These are phyloP conservation scores for Novymonas esmeraldas DNA, from an alignment of 208 protist genomes.

Conservation along the genomic window DNA sequence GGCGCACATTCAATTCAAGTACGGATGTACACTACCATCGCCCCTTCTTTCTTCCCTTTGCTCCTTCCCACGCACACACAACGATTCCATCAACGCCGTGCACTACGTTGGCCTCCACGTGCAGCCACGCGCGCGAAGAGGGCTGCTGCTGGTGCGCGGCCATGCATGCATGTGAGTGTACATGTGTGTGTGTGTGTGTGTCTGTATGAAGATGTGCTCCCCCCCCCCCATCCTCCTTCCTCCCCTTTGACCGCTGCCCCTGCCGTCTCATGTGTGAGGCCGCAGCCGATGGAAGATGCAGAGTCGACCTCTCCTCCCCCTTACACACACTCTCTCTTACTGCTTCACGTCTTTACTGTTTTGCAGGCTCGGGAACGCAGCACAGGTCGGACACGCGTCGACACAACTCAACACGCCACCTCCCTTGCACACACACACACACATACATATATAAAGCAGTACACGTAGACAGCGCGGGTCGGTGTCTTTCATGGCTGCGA, in stretches of 20 bases:
- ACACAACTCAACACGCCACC: too few species aligned
- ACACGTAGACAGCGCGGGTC: neutral
- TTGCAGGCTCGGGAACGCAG: too few species aligned
- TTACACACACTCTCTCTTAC: too few species aligned
- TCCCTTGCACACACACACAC: neutral
- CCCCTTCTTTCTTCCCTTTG: neutral
- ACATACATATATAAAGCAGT: neutral
- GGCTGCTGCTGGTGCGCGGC: neutral
- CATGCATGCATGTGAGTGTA: neutral
- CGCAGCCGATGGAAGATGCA: too few species aligned
- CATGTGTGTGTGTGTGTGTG: neutral
- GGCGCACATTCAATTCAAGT: too few species aligned
- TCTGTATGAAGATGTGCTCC: too few species aligned
- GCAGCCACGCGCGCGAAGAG: neutral
- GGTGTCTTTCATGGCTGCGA: neutral
- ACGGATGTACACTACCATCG: too few species aligned
- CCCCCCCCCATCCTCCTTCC: neutral
- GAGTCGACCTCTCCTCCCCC: too few species aligned
- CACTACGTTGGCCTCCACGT: neutral
- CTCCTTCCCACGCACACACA: neutral
- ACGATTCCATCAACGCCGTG: neutral
- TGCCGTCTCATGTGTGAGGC: too few species aligned
- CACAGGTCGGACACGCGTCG: too few species aligned
- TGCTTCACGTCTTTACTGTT: too few species aligned
- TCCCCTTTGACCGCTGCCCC: neutral